Evolutionary conservation across 371 early-diverging fungal genomes (phyloP).

Genomic region (Rhizopus delemar): DNA sequence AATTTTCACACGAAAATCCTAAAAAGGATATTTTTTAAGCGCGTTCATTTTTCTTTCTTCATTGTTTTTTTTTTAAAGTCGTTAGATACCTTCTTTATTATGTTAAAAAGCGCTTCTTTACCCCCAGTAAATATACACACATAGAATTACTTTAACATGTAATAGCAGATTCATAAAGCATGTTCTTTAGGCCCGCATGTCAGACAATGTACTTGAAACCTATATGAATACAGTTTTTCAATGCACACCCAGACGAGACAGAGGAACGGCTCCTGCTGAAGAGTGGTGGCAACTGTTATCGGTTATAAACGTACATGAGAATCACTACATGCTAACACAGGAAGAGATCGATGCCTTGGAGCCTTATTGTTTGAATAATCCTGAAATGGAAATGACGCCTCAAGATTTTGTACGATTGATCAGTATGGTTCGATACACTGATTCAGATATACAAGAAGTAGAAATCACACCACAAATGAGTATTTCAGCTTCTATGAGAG

Average conservation of each 20-base stretch:
- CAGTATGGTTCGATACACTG: constrained; percentile 1
- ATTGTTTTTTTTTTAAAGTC: too few relatives aligned
- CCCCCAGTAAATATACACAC: too few relatives aligned
- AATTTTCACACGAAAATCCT: too few relatives aligned
- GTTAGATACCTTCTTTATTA: too few relatives aligned
- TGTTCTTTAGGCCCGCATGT: constrained; percentile 8
- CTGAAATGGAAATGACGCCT: constrained; percentile 27
- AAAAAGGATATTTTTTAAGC: too few relatives aligned
- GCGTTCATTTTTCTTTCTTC: too few relatives aligned
- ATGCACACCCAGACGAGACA: not conserved
- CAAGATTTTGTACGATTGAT: constrained; percentile 21
- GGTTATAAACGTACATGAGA: constrained; percentile 9
- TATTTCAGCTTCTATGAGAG: not conserved
- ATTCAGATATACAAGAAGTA: constrained; percentile 8
- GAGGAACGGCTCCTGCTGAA: constrained; percentile 17
- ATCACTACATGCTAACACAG: constrained; percentile 16
- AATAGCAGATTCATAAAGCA: too few relatives aligned
- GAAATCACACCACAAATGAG: constrained; percentile 11
- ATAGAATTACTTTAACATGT: too few relatives aligned
- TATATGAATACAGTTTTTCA: constrained; percentile 14
- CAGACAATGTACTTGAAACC: constrained; percentile 10
- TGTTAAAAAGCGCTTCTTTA: too few relatives aligned
- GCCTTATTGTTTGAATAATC: constrained; percentile 19
- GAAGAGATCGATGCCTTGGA: constrained; percentile 17
- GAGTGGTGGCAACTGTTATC: constrained; percentile 26